Evolutionary conservation across 2,329 filamentous ascomycete species (phyloP).

Genomic region (Dothistroma pini): DNA sequence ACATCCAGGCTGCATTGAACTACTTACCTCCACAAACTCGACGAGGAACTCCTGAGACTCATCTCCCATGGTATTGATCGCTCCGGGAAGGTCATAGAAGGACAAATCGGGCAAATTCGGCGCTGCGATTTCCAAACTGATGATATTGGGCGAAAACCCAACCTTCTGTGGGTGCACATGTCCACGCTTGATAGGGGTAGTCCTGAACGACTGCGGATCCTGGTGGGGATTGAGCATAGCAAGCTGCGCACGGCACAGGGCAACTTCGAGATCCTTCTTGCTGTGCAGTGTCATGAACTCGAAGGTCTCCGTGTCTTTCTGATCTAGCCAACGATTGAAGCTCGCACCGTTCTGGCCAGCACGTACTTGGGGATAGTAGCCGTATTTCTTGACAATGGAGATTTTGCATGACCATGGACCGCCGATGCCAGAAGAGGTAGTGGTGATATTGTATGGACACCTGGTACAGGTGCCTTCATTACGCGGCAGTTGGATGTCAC

Average conservation of each 20-base stretch:
- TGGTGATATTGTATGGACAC: constrained; percentile 75
- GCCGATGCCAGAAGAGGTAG: constrained; percentile 48
- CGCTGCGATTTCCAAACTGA: constrained; percentile 70
- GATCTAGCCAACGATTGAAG: constrained; percentile 64
- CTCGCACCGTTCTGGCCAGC: constrained; percentile 56
- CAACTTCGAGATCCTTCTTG: constrained; percentile 61
- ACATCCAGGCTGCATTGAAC: too few relatives aligned
- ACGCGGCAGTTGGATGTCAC: constrained; percentile 67
- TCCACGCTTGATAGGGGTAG: constrained; percentile 14
- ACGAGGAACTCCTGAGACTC: constrained; percentile 64
- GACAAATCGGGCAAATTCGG: constrained; percentile 69
- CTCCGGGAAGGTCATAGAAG: constrained; percentile 81
- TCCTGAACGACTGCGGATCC: constrained; percentile 42
- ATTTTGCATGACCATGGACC: constrained; percentile 64
- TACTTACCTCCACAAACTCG: constrained; percentile 58
- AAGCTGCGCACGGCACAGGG: constrained; percentile 70
- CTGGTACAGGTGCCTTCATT: constrained; percentile 68
- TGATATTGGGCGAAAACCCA: constrained; percentile 78
- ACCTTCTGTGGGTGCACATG: constrained; percentile 40
- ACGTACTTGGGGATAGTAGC: constrained; percentile 49
- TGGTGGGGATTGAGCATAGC: constrained; percentile 68
- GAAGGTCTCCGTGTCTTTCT: constrained; percentile 41
- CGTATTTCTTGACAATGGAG: constrained; percentile 62
- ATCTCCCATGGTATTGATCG: constrained; percentile 67
- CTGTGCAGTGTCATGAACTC: constrained; percentile 63